Evolutionary conservation across 2,329 filamentous ascomycete species (phyloP), one percentile per base, ranked within the genome.

Genomic region (Botrytis galanthina): DNA sequence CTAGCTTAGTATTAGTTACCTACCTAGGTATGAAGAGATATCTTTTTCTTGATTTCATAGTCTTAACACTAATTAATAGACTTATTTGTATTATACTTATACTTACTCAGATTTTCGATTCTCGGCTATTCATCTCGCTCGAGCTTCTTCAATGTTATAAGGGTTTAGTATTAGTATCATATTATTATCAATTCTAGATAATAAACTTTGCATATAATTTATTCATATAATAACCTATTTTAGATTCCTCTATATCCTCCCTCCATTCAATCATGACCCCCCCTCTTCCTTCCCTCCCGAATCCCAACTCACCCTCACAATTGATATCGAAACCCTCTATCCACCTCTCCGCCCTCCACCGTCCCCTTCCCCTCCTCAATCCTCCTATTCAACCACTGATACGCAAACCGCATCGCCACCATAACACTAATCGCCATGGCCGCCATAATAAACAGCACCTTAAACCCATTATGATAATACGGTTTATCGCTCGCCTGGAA

Each of bases 291-390:
- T 26, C 1, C 1, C 66, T 16, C 35, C 46, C 64, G 7, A 44
- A 18, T 42, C 39, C 20, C 44, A 18, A 35, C 29, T 8, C 22
- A 48, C 18, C 5, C 48, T 51, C 57, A 72, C 48, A 72, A 48
- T 51, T 68, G 71, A 68, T 72, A 72, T 62, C 71, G 48, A 68
- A 72, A 68, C 16, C 62, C 71, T 22, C 70, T 72, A 68, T 72
- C 62, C 18, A 72, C 22, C 51, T 72, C 70, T 7, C 70, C 61
- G 4, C 70, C 70, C 48, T 72, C 70, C 5, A 72, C n/a, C 22
- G 62, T 68, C 8, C 70, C 70, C 37, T 68, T 72, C 48, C 70
- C 70, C 37, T 46, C 35, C 39, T 68, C 70, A 60, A 72, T 72
- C 48, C 70, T 46, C 37, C 9, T 9, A 60, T 72, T 72, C 48